Percentiles rank a stretch among this genome's conserved stretches.
phyloP scores from a whole-genome alignment of 345 rosid species.

The Odontarrhena argentea region DNA sequence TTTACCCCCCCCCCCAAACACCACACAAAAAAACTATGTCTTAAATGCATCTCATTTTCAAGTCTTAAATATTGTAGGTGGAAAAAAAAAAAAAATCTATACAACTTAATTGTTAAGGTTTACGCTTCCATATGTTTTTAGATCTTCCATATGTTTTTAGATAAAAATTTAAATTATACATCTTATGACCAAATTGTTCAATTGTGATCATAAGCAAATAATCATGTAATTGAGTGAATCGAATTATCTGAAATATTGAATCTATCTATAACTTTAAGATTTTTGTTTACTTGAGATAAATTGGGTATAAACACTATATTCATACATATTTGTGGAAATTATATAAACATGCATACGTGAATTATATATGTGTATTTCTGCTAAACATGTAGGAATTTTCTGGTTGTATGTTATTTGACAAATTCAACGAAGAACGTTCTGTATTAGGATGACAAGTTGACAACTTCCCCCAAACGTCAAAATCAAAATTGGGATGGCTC shows the following conservation, averaged over 20 bases:
- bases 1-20: too few relatives aligned
- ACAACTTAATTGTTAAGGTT: too few relatives aligned
- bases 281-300: too few relatives aligned
- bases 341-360: neutral
- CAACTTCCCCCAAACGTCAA: conserved; percentile 25
- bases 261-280: neutral
- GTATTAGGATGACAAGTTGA: conserved; percentile 7
- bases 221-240: neutral
- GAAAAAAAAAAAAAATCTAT: neutral
- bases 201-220: too few relatives aligned
- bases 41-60: neutral
- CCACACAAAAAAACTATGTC: too few relatives aligned
- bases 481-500: conserved; percentile 13
- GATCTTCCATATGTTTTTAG: too few relatives aligned
- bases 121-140: too few relatives aligned
- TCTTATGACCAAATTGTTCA: too few relatives aligned
- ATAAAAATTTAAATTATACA: too few relatives aligned
- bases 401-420: conserved; percentile 6
- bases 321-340: too few relatives aligned
- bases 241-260: neutral
- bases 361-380: neutral
- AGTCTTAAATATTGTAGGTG: neutral
- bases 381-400: neutral
- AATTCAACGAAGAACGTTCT: conserved; percentile 20
- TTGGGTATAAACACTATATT: too few relatives aligned